Evolutionary conservation across 2,329 filamentous ascomycete genomes (phyloP).

Genomic region (Ophiostoma perfectum): DNA sequence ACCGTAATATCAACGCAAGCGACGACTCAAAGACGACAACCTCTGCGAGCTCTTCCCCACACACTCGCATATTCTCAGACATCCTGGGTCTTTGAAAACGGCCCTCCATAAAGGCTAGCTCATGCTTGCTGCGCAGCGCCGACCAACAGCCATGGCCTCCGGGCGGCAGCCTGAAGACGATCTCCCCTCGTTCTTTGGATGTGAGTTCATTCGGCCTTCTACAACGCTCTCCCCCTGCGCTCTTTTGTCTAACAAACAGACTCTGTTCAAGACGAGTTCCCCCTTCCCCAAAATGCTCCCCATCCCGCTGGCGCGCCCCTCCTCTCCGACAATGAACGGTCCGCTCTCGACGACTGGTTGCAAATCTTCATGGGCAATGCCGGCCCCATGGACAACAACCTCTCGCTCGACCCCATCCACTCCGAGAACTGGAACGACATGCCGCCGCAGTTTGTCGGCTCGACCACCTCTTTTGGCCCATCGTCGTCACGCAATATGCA

Average conservation of each 20-base stretch:
- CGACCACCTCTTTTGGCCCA: conserved; percentile 56
- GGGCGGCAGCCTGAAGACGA: conserved; percentile 48
- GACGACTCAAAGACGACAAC: no score
- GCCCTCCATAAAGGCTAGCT: conserved; percentile 24
- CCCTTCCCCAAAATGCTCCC: conserved; percentile 44
- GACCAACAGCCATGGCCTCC: conserved; percentile 53
- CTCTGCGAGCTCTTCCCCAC: no score
- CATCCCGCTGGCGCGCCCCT: conserved; percentile 60
- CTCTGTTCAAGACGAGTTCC: conserved; percentile 38
- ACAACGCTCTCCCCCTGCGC: conserved; percentile 27
- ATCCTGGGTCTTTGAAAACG: no score
- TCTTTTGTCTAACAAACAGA: conserved; percentile 37
- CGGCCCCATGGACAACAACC: background rate
- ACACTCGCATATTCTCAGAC: background rate
- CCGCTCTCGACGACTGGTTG: conserved; percentile 54
- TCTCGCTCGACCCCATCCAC: conserved; percentile 46
- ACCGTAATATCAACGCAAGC: no score
- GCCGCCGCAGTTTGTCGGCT: conserved; percentile 61
- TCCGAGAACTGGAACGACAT: conserved; percentile 52
- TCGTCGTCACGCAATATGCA: conserved; percentile 23
- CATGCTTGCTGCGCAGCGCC: conserved; percentile 52
- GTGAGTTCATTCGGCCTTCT: conserved; percentile 41
- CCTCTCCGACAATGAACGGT: conserved; percentile 57
- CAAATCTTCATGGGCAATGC: conserved; percentile 48
- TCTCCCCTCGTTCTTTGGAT: conserved; percentile 55